Base-by-base conservation (phyloP, 192 early-diverging fungal species). In the Entomortierella beljakovae region DNA sequence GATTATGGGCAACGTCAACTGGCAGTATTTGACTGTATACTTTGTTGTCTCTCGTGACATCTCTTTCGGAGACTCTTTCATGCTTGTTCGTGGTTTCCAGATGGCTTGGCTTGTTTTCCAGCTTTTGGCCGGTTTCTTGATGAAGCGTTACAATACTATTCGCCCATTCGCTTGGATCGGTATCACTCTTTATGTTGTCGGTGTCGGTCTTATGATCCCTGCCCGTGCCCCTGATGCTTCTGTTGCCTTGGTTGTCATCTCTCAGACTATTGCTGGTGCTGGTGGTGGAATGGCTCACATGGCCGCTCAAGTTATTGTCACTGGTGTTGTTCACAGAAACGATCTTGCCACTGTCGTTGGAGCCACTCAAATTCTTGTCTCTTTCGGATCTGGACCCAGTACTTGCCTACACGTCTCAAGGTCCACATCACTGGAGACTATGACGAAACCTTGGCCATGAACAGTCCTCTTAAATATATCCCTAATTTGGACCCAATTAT, bases 321-420 rank as follows among this genome's bases (percentile, higher is more conserved):
- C 74, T 6, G 74, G 74, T 35, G 60, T 49, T 26, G 74, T 77
- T 50, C 53, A 31, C 7, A 38, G 53, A 26, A 68, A 77, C 46
- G 74, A 77, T 23, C 15, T 77, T 38, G 66, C 66, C 6, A 59
- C 56, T 8, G 66, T 77, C 37, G 43, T 77, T 59, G 74, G 74
- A 64, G 61, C 55, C 1, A 77, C 60, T 7, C 74, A 77, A 55
- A 62, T 77, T 37, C 32, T 77, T 28, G 74, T 65, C 1, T 62
- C 74, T 0, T 77, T 77, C 32, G 74, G 74, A 31, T 77, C 40
- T 77, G 74, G 74, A 77, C 74, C 7, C 74, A 77, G 52, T 77
- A 77, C 23, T 33, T 77, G 43, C 74, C 74, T 5, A 43, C 25
- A 1, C 46, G 66, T 28, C 48, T 77, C 26, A 48, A 46, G 25